Percentiles rank a stretch among this genome's conserved stretches.
These are phyloP conservation scores for Suhomyces sp. DNA, from an alignment of 805 yeast species.

Conservation along the genomic window DNA sequence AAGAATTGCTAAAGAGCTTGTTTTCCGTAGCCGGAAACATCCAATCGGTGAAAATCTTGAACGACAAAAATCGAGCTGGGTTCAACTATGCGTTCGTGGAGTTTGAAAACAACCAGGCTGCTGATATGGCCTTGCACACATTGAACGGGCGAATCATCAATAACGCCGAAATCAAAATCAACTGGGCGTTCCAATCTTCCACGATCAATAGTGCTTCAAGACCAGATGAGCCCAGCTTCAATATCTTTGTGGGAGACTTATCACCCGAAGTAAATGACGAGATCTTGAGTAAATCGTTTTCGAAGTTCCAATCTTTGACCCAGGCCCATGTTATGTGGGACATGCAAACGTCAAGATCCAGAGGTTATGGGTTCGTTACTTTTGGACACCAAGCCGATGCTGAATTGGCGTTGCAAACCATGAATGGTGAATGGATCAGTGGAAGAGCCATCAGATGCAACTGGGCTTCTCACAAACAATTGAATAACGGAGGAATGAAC, in stretches of 20 bases:
- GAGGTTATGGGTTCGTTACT: conserved; percentile 90
- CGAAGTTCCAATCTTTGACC: conserved; percentile 54
- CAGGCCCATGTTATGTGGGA: conserved; percentile 98
- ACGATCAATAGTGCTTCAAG: conserved; percentile 47
- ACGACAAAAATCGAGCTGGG: conserved; percentile 71
- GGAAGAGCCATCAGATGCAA: conserved; percentile 80
- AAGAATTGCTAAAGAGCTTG: conserved; percentile 57
- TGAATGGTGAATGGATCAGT: conserved; percentile 70
- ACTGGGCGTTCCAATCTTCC: conserved; percentile 84
- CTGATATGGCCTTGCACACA: conserved; percentile 58
- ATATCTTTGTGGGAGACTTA: conserved; percentile 83
- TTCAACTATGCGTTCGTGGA: conserved; percentile 84
- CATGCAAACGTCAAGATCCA: conserved; percentile 86
- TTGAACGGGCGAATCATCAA: conserved; percentile 59
- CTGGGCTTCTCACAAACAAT: conserved; percentile 79
- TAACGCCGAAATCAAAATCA: conserved; percentile 57
- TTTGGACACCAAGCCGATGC: conserved; percentile 68
- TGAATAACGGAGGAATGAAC: conserved; percentile 8
- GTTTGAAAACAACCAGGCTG: conserved; percentile 55
- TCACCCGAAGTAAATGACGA: conserved; percentile 83
- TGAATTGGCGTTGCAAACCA: conserved; percentile 63
- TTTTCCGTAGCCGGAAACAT: conserved; percentile 63
- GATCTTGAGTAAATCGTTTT: conserved; percentile 54
- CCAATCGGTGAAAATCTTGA: conserved; percentile 63
- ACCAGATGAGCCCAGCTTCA: conserved; percentile 52